Evolutionary conservation across 129 eudicot species (phyloP).

Genomic region (Heracleum sosnowskyi): DNA sequence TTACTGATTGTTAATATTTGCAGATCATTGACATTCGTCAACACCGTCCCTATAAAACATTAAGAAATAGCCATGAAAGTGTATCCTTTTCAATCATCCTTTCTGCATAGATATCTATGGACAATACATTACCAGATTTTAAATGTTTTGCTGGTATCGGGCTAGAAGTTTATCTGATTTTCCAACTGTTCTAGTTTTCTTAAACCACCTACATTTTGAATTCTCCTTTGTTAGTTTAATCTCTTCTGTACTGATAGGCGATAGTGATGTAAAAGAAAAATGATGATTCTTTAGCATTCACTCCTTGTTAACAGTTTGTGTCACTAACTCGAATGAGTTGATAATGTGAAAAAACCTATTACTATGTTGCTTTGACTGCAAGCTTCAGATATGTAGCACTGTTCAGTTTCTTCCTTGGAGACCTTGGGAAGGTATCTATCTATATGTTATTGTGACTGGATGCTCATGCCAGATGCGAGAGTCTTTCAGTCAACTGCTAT

Average conservation of each 20-base stretch:
- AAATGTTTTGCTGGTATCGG: not conserved
- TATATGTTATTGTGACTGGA: not conserved
- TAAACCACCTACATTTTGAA: not conserved
- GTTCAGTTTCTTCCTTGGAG: slow-evolving; percentile 96
- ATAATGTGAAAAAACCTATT: not conserved
- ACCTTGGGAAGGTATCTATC: slow-evolving; percentile 82
- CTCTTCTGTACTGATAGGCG: not conserved
- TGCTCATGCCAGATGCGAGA: not conserved
- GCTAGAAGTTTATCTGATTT: not conserved
- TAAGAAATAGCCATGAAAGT: slow-evolving; percentile 86
- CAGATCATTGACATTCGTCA: slow-evolving; percentile 83
- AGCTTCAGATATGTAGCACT: slow-evolving; percentile 83
- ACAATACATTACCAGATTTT: not conserved
- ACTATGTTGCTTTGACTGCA: slow-evolving; percentile 23
- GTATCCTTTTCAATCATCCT: slow-evolving; percentile 52
- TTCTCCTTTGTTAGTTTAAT: not conserved
- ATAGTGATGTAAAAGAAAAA: not conserved
- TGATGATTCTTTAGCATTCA: not conserved
- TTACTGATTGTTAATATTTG: slow-evolving; percentile 14
- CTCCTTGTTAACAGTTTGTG: not conserved
- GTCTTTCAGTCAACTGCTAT: not conserved
- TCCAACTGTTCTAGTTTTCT: not conserved
- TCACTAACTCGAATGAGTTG: not conserved
- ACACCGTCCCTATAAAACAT: slow-evolving; percentile 67
- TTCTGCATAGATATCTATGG: not conserved